Conservation (phyloP, 2,329 filamentous ascomycete species). For the Dichotomopilus funicola region DNA sequence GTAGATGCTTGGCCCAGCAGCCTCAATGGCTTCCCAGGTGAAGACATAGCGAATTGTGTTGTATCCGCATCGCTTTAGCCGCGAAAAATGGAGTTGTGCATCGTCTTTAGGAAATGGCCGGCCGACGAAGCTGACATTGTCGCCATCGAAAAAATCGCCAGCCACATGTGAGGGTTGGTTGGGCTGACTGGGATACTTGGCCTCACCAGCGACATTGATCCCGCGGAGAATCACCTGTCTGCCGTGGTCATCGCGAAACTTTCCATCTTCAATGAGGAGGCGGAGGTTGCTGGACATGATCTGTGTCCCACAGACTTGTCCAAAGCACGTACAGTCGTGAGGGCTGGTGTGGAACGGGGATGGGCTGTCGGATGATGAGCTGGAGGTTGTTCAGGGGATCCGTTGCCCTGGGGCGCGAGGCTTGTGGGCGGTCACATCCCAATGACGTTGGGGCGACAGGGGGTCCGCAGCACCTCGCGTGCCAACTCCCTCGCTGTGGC, state of each 20-base stretch:
- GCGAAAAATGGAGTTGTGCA: slow-evolving; percentile 77
- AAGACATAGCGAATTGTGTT: slow-evolving; percentile 96
- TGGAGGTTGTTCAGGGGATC: no score
- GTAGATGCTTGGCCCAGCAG: slow-evolving; percentile 81
- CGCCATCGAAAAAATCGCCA: slow-evolving; percentile 83
- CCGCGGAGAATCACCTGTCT: slow-evolving; percentile 85
- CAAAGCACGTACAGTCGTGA: neutral
- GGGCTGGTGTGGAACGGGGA: neutral
- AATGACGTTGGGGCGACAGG: slow-evolving; percentile 7
- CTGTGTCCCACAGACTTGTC: slow-evolving; percentile 48
- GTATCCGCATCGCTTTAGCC: slow-evolving; percentile 83
- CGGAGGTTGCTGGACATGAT: slow-evolving; percentile 45
- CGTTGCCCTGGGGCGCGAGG: no score
- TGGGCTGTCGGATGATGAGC: no score
- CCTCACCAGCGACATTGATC: slow-evolving; percentile 88
- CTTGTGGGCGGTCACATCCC: neutral
- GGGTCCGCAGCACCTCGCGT: neutral
- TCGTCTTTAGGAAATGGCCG: slow-evolving; percentile 79
- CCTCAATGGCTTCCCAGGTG: slow-evolving; percentile 98
- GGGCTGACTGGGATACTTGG: slow-evolving; percentile 79
- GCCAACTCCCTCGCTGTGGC: no score
- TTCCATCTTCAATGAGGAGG: slow-evolving; percentile 75
- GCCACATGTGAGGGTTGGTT: slow-evolving; percentile 72
- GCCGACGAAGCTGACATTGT: slow-evolving; percentile 81
- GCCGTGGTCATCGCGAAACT: slow-evolving; percentile 74